Evolutionary conservation across 2,329 filamentous ascomycete genomes (phyloP).

Genomic region (Colletotrichum horii): DNA sequence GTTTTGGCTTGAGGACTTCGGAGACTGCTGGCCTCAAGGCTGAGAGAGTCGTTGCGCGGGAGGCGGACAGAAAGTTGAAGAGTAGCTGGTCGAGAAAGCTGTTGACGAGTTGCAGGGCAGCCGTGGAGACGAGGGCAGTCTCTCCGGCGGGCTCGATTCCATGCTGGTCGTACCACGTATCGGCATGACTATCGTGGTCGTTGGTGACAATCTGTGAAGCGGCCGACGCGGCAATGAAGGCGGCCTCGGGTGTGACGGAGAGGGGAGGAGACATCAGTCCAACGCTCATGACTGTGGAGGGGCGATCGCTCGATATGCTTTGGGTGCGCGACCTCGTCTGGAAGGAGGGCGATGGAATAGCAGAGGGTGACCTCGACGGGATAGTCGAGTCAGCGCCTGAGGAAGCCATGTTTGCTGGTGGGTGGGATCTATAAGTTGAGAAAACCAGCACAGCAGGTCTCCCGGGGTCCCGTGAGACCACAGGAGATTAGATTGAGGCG

Average conservation of each 20-base stretch:
- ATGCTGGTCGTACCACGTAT: slow-evolving; percentile 72
- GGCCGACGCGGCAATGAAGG: slow-evolving; percentile 86
- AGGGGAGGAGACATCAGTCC: slow-evolving; percentile 71
- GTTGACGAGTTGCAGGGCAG: slow-evolving; percentile 82
- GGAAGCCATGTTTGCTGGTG: slow-evolving; percentile 18
- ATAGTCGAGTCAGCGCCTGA: slow-evolving; percentile 13
- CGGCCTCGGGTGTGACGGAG: slow-evolving; percentile 75
- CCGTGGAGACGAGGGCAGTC: slow-evolving; percentile 73
- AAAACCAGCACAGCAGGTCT: slow-evolving; percentile 6
- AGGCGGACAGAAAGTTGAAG: slow-evolving; percentile 83
- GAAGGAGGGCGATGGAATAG: slow-evolving; percentile 35
- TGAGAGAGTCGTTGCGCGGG: slow-evolving; percentile 78
- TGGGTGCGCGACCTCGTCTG: slow-evolving; percentile 55
- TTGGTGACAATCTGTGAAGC: slow-evolving; percentile 92
- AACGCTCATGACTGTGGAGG: slow-evolving; percentile 62
- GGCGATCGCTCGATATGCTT: slow-evolving; percentile 75
- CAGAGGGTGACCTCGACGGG: slow-evolving; percentile 38
- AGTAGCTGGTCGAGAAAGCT: slow-evolving; percentile 92
- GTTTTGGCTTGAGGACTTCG: slow-evolving; percentile 86
- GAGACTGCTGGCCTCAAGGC: slow-evolving; percentile 81
- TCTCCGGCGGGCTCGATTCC: slow-evolving; percentile 69
- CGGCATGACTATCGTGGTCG: slow-evolving; percentile 78
- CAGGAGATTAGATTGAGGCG: slow-evolving; percentile 19
- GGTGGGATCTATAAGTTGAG: slow-evolving; percentile 5
- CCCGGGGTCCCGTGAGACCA: slow-evolving; percentile 18